These are phyloP conservation scores for Tagetes erecta DNA, from an alignment of 129 eudicot genomes.

Conservation along the genomic window DNA sequence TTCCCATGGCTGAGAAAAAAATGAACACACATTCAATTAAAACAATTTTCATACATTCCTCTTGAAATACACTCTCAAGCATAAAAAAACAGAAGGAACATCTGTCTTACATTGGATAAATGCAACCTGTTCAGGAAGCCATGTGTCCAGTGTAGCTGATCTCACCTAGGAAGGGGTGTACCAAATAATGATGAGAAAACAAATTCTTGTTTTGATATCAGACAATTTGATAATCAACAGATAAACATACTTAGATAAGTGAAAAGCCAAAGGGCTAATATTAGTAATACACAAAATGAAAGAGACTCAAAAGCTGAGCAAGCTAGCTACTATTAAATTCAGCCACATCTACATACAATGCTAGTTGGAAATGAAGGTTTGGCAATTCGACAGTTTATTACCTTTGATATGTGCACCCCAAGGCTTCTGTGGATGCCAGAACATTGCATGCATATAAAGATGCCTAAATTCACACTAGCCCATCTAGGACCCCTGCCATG, in stretches of 20 bases:
- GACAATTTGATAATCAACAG: background rate
- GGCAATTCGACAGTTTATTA: constrained; percentile 24
- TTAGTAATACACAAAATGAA: background rate
- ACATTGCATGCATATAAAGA: constrained; percentile 97
- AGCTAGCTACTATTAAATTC: constrained; percentile 15
- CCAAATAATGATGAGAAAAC: constrained; percentile 25
- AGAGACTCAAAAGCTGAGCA: background rate
- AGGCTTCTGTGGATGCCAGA: constrained; percentile 99
- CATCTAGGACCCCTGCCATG: constrained; percentile 94
- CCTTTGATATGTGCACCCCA: constrained; percentile 98
- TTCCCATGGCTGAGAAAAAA: constrained; percentile 79
- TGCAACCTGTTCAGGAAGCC: constrained; percentile 98
- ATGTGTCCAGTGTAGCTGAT: constrained; percentile 94
- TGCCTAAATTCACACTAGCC: constrained; percentile 96
- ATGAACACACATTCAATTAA: constrained; percentile 1
- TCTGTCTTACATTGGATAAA: constrained; percentile 80
- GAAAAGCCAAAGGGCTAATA: constrained; percentile 8
- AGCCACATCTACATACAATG: constrained; percentile 24
- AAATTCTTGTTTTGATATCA: constrained; percentile 16
- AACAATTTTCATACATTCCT: background rate
- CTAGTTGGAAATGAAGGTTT: constrained; percentile 20
- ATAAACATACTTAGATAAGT: background rate
- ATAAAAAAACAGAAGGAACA: background rate
- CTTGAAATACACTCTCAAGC: constrained; percentile 13
- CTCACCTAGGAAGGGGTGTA: constrained; percentile 60